These are phyloP conservation scores for Microcyclospora tardicrescens DNA, from an alignment of 2,329 filamentous ascomycete species.

Conservation along the genomic window DNA sequence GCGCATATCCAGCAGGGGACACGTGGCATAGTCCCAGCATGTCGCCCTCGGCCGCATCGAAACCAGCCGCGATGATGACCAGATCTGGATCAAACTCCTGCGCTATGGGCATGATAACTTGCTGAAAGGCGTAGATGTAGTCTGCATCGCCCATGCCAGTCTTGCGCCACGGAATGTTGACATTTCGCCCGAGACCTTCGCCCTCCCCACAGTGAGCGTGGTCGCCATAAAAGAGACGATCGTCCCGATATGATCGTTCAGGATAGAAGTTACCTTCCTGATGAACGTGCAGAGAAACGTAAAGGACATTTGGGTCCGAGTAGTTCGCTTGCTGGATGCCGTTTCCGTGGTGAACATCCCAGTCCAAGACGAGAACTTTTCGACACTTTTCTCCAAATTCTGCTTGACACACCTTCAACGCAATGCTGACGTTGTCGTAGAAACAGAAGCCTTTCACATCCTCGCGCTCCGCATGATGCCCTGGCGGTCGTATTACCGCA, in stretches of 20 bases:
- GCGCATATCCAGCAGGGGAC: constrained; percentile 78
- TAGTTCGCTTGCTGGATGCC: constrained; percentile 96
- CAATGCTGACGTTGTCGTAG: constrained; percentile 95
- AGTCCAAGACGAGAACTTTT: constrained; percentile 87
- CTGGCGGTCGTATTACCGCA: constrained; percentile 85
- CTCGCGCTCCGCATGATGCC: constrained; percentile 84
- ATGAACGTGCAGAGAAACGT: constrained; percentile 89
- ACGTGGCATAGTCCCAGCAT: constrained; percentile 88
- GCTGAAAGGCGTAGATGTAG: constrained; percentile 92
- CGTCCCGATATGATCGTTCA: constrained; percentile 43
- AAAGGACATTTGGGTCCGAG: constrained; percentile 83
- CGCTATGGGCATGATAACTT: constrained; percentile 91
- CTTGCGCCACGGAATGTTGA: constrained; percentile 56
- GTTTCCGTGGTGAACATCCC: constrained; percentile 72
- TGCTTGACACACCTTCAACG: constrained; percentile 72
- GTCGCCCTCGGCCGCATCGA: constrained; percentile 89
- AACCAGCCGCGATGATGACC: constrained; percentile 89
- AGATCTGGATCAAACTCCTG: constrained; percentile 87
- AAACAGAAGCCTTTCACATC: constrained; percentile 88
- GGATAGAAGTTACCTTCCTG: constrained; percentile 78
- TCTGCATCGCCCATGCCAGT: constrained; percentile 87
- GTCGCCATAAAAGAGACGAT: constrained; percentile 40
- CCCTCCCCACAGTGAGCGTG: constrained; percentile 47
- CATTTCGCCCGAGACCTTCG: constrained; percentile 47
- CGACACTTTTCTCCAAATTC: constrained; percentile 68